Evolutionary conservation across 768 basidiomycete genomes (phyloP), one percentile per base, ranked within the genome.

Genomic region (Naganishia friedmannii): DNA sequence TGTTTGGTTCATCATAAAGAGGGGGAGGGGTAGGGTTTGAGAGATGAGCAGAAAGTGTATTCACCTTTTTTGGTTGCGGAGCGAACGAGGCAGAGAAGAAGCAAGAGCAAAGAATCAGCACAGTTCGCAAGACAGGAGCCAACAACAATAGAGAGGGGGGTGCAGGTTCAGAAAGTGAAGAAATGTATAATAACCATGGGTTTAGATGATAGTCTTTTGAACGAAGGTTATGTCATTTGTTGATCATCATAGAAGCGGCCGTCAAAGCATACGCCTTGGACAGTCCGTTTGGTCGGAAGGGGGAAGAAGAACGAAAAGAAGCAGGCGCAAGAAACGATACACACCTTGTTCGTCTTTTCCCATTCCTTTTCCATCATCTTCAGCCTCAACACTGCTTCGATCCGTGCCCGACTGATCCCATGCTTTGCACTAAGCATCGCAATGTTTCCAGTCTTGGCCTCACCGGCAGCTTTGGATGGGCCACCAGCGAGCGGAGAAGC

Each of bases 1-100:
- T 51, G 48, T 51, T 85, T 82, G 81, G 81, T 83, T 86, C 85
- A 85, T 87, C 88, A 88, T 21, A 85, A 67, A 53, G 74, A 82
- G 82, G 78, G 76, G 57, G 55, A 45, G 74, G 55, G 75, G 72
- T 72, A 72, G 65, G 31, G 12, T 37, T 53, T 51, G 34, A 67
- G 31, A 42, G 73, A n/a, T n/a, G n/a, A 69, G 46, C 10, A 63
- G 71, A 45, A 84, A 86, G 76, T 76, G 89, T 90, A 70, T 77
- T 80, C 73, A 80, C 79, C 79, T 80, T 57, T 70, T 60, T 26
- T n/a, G 4, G 21, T 17, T 29, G 26, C 56, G 34, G 46, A 63
- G 55, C 29, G 28, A 45, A 19, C 19, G 21, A 34, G 55, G 37
- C n/a, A 63, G 3, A n/a, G 23, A 51, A 34, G 3, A 53, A 32